Conservation (phyloP, 2,329 filamentous ascomycete species). For the Fusarium sp. region DNA sequence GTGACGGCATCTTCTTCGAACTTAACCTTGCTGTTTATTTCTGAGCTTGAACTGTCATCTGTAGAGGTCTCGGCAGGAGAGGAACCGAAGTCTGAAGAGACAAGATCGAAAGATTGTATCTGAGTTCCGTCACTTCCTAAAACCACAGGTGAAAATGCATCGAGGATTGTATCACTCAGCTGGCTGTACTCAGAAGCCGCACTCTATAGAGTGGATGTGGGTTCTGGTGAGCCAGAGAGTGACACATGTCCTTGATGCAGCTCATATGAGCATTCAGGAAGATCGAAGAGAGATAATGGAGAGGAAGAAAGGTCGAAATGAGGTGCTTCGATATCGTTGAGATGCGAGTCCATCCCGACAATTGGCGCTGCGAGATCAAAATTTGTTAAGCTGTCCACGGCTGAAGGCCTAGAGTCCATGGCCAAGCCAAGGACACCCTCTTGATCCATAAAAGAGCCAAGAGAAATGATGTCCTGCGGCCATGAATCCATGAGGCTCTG, state of each 20-base stretch:
- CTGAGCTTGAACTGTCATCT: slow-evolving; percentile 9
- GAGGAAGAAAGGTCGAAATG: neutral
- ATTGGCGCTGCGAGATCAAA: neutral
- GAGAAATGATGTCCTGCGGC: slow-evolving; percentile 6
- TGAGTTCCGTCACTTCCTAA: neutral
- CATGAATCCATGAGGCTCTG: neutral
- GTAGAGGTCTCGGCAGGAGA: neutral
- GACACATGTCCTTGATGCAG: neutral
- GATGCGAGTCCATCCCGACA: slow-evolving; percentile 8
- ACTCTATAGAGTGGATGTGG: slow-evolving; percentile 33
- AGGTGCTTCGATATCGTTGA: neutral
- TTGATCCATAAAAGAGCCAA: slow-evolving; percentile 7
- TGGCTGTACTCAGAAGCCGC: slow-evolving; percentile 1
- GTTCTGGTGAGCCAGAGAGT: slow-evolving; percentile 9
- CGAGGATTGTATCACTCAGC: slow-evolving; percentile 2
- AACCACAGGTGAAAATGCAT: neutral
- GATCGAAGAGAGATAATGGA: neutral
- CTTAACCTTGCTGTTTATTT: neutral
- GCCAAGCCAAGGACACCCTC: neutral
- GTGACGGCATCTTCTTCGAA: slow-evolving; percentile 24
- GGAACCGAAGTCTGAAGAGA: neutral
- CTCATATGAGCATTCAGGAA: neutral
- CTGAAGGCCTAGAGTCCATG: neutral
- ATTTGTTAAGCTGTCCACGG: neutral
- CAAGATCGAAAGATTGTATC: neutral